Evolutionary conservation across 345 rosid genomes (phyloP), one percentile per base, ranked within the genome.

Genomic region (Capsella bursapastoris): DNA sequence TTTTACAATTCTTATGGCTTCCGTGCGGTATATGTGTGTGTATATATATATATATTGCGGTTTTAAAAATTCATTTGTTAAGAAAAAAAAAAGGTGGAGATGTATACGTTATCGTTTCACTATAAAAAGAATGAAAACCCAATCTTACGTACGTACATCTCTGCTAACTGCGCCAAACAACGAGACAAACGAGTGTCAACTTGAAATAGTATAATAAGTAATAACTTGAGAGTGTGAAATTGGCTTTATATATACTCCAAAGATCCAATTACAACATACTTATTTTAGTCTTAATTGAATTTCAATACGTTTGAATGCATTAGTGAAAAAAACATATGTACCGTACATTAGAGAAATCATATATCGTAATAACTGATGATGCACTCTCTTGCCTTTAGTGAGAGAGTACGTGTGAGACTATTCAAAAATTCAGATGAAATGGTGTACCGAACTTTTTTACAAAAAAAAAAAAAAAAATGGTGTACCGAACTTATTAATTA

Each of bases 41-140:
- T 37, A 37, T 37, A 37, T 6, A 22, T 38, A 35, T 14, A 37
- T 31, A 34, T 37, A 51, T 38, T 37, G 9, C 38, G 37, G 16
- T 66, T 66, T 28, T 27, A 4, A 27, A 47, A 27, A 47, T 35
- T 47, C 7, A 27, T 66, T 47, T 55, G 43, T 73, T 22, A 2
- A 22, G 0, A 22, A 22, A 22, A 22, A 22, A 5, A 11, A n/a
- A 57, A n/a, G 37, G 66, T 37, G 57, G 34, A 57, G 60, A 74
- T 38, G 40, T 25, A 16, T 66, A 57, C 78, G 67, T 57, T 57
- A 49, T 38, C 72, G n/a, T 27, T 67, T 6, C 32, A 50, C 38
- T 66, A 64, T 29, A 32, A 50, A 2, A 28, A 14, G 6, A 12
- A 25, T 5, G 8, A 7, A 48, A 49, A 49, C 22, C 38, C 16